Base-by-base conservation (phyloP, 1,139 yeast species). In the Hemisphaericaspora xylofermentans region DNA sequence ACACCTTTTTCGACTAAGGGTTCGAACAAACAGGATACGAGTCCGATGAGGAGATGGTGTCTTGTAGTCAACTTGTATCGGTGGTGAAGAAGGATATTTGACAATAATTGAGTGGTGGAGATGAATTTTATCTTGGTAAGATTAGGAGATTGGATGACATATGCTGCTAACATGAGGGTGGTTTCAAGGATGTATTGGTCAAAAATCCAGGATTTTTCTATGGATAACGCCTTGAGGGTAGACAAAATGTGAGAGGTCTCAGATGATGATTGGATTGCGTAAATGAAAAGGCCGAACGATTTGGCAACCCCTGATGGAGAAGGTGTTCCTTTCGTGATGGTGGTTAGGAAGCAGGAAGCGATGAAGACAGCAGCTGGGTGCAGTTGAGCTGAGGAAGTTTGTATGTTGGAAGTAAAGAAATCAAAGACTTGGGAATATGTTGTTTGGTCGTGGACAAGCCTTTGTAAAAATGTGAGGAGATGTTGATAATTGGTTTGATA, bases 31-130 rank as follows among this genome's bases (percentile, higher is more conserved):
- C 75, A 58, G 12, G 73, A 66, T 41, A 84, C 68, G 0, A 74
- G 60, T 4, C 69, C 57, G 14, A 78, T 66, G 2, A 88, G 51
- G 33, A 88, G 54, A 56, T 88, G 96, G 53, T 86, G 82, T 56
- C 97, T 79, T 25, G 84, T 80, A 0, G 82, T 68, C 25, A 88
- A 64, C 52, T 91, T 78, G 56, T 68, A 78, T 41, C 96, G 74
- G 51, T 88, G 94, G 55, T 77, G 76, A 19, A 87, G 64, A 10
- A 89, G 60, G 2, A 85, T 63, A 25, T 68, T 71, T 0, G 91
- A 80, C 24, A 81, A 49, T 0, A 75, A 60, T 42, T 74, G 77
- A 1, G 78, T 64, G 2, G 74, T 47, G 7, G 55, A 48, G 2
- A 63, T 47, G 52, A 70, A 80, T 1, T 69, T 36, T 1, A 47